Conservation (phyloP, 2,329 filamentous ascomycete species). For the Rhynchosporium secalis region DNA sequence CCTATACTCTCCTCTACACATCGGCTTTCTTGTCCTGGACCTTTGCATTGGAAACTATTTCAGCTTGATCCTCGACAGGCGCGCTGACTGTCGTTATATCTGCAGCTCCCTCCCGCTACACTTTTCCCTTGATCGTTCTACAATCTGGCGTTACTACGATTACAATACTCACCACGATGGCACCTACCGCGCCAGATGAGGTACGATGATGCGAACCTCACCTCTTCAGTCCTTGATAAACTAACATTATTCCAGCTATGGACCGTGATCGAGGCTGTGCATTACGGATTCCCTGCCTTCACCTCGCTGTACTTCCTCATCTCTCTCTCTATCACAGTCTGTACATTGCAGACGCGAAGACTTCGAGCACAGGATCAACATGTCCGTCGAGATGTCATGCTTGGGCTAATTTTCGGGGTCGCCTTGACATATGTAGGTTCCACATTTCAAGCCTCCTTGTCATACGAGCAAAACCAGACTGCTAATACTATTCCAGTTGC, state of each 20-base stretch:
- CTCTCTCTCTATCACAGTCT: conserved; percentile 52
- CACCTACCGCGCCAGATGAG: conserved; percentile 15
- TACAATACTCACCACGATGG: conserved; percentile 9
- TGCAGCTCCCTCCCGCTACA: conserved; percentile 1
- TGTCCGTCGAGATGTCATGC: conserved; percentile 46
- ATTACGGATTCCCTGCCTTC: conserved; percentile 58
- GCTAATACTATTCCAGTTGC: conserved; percentile 37
- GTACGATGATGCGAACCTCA: conserved; percentile 8
- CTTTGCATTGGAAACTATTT: neutral
- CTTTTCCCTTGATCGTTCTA: neutral
- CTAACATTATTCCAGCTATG: conserved; percentile 27
- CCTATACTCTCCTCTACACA: neutral
- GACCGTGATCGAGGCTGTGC: conserved; percentile 42
- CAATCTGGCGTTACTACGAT: neutral
- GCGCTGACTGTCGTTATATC: conserved; percentile 13
- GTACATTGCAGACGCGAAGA: conserved; percentile 52
- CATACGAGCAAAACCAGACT: neutral
- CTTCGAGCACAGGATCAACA: conserved; percentile 41
- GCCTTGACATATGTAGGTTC: conserved; percentile 44
- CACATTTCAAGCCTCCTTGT: neutral
- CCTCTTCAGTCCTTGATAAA: neutral
- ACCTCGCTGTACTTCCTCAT: conserved; percentile 59
- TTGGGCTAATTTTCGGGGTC: conserved; percentile 42
- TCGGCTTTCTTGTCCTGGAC: neutral
- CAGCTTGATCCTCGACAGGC: neutral